A percentile compares a stretch with the other conserved stretches of the same genome.
phyloP scores from a whole-genome alignment of 176 grass and related monocot genomes.

The Zoysia japonica region DNA sequence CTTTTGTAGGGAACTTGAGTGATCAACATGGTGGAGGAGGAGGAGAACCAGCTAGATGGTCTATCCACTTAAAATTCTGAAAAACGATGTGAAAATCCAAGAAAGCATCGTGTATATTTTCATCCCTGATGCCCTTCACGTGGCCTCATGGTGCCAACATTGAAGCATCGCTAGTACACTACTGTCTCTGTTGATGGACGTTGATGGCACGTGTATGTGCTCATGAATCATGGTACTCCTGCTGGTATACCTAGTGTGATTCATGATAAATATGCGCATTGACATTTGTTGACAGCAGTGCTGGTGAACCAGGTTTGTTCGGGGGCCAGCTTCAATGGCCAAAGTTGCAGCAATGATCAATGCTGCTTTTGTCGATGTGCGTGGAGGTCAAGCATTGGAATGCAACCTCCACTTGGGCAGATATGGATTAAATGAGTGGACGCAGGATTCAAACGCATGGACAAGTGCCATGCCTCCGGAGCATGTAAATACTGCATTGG shows the following conservation, averaged over 20 bases:
- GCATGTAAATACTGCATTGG: not conserved
- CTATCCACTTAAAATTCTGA: not conserved
- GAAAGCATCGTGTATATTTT: constrained; percentile 23
- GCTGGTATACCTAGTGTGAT: constrained; percentile 3
- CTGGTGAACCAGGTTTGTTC: constrained; percentile 27
- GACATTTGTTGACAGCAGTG: not conserved
- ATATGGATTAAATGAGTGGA: constrained; percentile 26
- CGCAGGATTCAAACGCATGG: not conserved
- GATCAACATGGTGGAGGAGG: not conserved
- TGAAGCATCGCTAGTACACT: constrained; percentile 3
- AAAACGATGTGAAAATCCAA: not conserved
- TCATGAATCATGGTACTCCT: constrained; percentile 16
- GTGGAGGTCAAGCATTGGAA: constrained; percentile 35
- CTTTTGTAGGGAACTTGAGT: not conserved
- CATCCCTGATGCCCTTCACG: constrained; percentile 24
- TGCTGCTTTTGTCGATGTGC: constrained; percentile 22
- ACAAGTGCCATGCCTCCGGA: not conserved
- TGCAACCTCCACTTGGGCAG: constrained; percentile 39
- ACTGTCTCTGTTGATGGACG: not conserved
- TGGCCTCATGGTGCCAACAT: constrained; percentile 23
- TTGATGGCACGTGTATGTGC: constrained; percentile 30
- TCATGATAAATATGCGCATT: constrained; percentile 32
- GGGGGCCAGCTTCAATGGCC: constrained; percentile 5
- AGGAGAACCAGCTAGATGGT: not conserved
- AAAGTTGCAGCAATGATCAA: constrained; percentile 47